Evolutionary conservation across 2,329 filamentous ascomycete genomes (phyloP).

Genomic region (Delphinella strobiligena): DNA sequence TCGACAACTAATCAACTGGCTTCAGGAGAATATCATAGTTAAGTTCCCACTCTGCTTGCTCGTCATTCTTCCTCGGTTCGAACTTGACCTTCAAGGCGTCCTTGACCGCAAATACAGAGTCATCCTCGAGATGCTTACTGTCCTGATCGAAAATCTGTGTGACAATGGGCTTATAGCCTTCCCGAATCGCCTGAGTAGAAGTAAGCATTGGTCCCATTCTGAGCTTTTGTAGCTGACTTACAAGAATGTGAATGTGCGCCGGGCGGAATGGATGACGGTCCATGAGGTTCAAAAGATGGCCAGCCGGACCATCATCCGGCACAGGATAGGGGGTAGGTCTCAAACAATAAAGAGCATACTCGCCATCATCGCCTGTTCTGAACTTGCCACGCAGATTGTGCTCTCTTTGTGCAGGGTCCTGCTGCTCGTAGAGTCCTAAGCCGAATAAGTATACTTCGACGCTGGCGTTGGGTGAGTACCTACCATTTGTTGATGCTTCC

Average conservation of each 20-base stretch:
- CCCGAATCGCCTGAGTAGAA: constrained; percentile 20
- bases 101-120: constrained; percentile 49
- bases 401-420: constrained; percentile 57
- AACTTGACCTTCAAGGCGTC: constrained; percentile 48
- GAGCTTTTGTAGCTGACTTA: no score
- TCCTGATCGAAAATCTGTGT: constrained; percentile 66
- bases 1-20: constrained; percentile 2
- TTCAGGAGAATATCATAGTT: constrained; percentile 30
- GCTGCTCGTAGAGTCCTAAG: constrained; percentile 66
- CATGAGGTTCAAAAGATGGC: constrained; percentile 39
- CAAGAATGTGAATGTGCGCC: constrained; percentile 50
- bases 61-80: constrained; percentile 36
- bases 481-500: constrained; percentile 49
- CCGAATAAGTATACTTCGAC: not conserved
- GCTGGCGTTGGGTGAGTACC: no score
- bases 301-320: constrained; percentile 50
- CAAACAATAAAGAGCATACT: constrained; percentile 64
- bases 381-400: constrained; percentile 73
- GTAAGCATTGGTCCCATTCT: no score
- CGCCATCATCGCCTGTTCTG: constrained; percentile 55
- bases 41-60: constrained; percentile 41
- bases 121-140: constrained; percentile 49
- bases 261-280: constrained; percentile 49
- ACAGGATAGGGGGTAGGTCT: constrained; percentile 63
- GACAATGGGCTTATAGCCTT: constrained; percentile 55